These are phyloP conservation scores for Cercospora nicotianae DNA, from an alignment of 2,329 filamentous ascomycete species.

Conservation along the genomic window DNA sequence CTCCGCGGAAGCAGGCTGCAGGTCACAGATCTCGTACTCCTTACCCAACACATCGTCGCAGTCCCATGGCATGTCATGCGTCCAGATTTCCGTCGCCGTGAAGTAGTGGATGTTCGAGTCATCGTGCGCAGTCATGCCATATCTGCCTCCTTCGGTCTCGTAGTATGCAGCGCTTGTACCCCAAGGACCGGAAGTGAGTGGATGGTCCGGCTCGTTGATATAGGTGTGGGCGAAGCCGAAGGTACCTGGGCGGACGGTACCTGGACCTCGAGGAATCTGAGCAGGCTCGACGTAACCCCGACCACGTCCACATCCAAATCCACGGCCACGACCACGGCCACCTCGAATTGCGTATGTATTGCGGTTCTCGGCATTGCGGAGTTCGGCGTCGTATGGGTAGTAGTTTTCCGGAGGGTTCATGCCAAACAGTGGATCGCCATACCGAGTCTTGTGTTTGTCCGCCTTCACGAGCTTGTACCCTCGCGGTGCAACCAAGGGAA, in stretches of 20 bases:
- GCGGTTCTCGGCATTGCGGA: not conserved
- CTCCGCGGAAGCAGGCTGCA: not conserved
- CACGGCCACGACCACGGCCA: not conserved
- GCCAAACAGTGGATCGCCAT: not conserved
- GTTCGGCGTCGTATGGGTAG: no score
- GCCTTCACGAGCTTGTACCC: not conserved
- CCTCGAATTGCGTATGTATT: no score
- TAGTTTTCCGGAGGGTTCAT: not conserved
- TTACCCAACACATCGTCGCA: not conserved
- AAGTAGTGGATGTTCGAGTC: conserved; percentile 16
- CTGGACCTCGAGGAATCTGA: not conserved
- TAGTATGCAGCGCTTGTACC: no score
- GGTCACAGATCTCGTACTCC: not conserved
- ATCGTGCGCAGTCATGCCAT: conserved; percentile 12
- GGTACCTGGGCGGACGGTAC: not conserved
- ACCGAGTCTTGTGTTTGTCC: not conserved
- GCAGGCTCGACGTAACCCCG: not conserved
- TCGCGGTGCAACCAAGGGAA: not conserved
- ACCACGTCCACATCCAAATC: not conserved
- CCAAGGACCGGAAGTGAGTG: no score
- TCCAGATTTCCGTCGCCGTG: conserved; percentile 1
- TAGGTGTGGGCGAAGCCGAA: not conserved
- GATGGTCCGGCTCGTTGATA: not conserved
- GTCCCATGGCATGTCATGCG: not conserved
- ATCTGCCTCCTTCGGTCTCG: not conserved